Evolutionary conservation across 1,284 basidiomycete genomes (phyloP), one percentile per base, ranked within the genome.

Genomic region (Sporisorium scitamineum): DNA sequence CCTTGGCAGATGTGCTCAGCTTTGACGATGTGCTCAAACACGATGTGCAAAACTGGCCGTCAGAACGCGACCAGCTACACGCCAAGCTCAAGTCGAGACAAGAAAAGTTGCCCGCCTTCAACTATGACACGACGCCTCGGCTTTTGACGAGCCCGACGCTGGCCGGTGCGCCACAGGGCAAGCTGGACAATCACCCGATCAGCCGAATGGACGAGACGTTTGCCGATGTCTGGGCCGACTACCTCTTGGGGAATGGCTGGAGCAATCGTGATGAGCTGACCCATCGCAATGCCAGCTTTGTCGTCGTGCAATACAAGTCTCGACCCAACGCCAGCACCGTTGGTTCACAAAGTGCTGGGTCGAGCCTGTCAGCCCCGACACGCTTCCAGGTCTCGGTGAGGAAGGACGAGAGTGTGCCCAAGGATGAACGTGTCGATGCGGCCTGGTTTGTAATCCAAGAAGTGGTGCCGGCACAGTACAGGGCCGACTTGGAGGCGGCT

Each of bases 371-470:
- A 2, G 55, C 63, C 14, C 64, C 64, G n/a, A 73, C 70, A 2
- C 20, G 39, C 14, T 70, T 69, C 48, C 58, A 76, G 27, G 64
- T 66, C 3, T 55, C 55, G 20, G 29, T 50, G 8, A 45, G 55
- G 37, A 65, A 61, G 44, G 70, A 70, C 55, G 67, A 74, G 47
- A 55, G 34, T 37, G 45, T 60, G 26, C 53, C 54, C 13, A 60
- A 59, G 32, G 70, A 76, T 13, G 80, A 81, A 20, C 66, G 81
- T 14, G 64, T 73, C 7, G 79, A 81, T 37, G 77, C 80, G 5
- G 73, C 83, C 0, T 85, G 84, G 84, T 85, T 84, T 52, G 79
- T 85, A 18, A 51, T 84, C 2, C 73, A 82, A 52, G 84, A 85
- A 47, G 53, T 80, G 27, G 84, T 85, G n/a, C 84, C 84, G 3